A percentile compares a stretch with the other conserved stretches of the same genome.
Conservation (phyloP, 306 rosid genomes). For the Dalbergia oliveri region DNA sequence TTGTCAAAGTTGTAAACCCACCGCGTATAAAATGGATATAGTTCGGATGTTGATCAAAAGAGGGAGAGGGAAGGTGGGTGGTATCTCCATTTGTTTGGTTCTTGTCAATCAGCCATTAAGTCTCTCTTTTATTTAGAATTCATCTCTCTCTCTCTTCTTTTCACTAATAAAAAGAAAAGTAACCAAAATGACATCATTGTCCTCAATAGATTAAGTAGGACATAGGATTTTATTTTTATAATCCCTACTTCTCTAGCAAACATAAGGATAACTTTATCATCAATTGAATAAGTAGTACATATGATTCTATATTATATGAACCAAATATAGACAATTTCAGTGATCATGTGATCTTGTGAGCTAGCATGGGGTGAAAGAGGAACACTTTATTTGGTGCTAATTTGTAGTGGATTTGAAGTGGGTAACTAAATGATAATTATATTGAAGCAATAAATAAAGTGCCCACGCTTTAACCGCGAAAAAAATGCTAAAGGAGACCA, state of each 20-base stretch:
- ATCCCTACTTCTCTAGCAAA: not conserved
- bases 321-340: not conserved
- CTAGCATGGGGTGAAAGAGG: conserved; percentile 39
- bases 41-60: not conserved
- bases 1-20: conserved; percentile 40
- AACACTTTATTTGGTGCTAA: conserved; percentile 47
- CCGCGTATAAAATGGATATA: conserved; percentile 5
- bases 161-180: not conserved
- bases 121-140: not conserved
- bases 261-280: not conserved
- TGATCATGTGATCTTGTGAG: conserved; percentile 28
- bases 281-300: conserved; percentile 3
- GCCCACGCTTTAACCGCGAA: conserved; percentile 45
- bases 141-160: not conserved
- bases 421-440: conserved; percentile 57
- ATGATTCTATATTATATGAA: not conserved
- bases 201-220: not conserved
- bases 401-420: conserved; percentile 46
- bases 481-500: conserved; percentile 40
- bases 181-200: not conserved
- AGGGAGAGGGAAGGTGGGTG: conserved; percentile 4
- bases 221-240: no score
- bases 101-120: conserved; percentile 6
- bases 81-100: conserved; percentile 18
- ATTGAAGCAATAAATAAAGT: conserved; percentile 53